Evolutionary conservation across 2,329 filamentous ascomycete genomes (phyloP).

Genomic region (Aspergillus neoniger): DNA sequence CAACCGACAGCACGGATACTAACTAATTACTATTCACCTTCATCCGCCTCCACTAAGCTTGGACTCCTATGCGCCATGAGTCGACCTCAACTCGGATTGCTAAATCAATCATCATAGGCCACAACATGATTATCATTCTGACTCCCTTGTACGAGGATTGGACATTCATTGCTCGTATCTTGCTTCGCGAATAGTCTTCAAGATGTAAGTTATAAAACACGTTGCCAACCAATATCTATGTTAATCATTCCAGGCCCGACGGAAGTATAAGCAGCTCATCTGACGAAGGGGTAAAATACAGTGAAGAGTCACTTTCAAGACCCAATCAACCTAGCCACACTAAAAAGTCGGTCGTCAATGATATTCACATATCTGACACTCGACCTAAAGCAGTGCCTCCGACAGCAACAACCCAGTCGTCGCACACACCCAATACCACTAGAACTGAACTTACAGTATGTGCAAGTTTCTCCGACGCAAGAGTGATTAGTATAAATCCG

Average conservation of each 20-base stretch:
- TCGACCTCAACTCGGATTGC: not conserved
- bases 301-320: conserved; percentile 1
- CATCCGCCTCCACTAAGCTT: not conserved
- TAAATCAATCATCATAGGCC: not conserved
- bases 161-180: not conserved
- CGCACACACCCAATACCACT: not conserved
- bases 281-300: not conserved
- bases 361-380: not conserved
- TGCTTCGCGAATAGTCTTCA: not conserved
- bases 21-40: not conserved
- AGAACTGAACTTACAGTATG: not conserved
- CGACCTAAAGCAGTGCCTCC: not conserved
- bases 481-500: not conserved
- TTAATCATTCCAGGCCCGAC: conserved; percentile 13
- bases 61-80: not conserved
- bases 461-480: not conserved
- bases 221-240: not conserved
- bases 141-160: not conserved
- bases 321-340: no score
- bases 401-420: not conserved
- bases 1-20: not conserved
- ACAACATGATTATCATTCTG: conserved; percentile 1
- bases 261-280: conserved; percentile 2
- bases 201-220: conserved; percentile 8
- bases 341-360: no score